Evolutionary conservation across 2,329 filamentous ascomycete species (phyloP).

Genomic region (Cercospora zeina): DNA sequence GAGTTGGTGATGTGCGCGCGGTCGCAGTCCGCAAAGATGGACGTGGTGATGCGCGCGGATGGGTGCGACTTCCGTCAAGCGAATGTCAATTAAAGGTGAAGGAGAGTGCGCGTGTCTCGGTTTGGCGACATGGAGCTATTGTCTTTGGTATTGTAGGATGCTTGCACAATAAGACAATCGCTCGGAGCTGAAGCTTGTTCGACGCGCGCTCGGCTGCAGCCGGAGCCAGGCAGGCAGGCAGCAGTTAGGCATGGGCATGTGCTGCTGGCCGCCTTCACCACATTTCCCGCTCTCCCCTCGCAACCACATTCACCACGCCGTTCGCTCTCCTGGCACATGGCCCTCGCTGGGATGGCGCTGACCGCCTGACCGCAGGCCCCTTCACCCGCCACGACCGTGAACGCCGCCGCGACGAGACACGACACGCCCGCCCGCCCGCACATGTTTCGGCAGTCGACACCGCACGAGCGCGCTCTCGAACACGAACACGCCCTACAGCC

Average conservation of each 20-base stretch:
- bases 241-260: background rate
- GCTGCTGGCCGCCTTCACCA: background rate
- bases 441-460: background rate
- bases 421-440: no score
- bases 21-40: background rate
- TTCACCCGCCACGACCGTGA: background rate
- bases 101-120: slow-evolving; percentile 1
- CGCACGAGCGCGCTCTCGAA: background rate
- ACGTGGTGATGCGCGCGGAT: background rate
- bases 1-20: background rate
- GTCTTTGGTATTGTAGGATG: slow-evolving; percentile 6
- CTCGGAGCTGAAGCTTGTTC: slow-evolving; percentile 6
- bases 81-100: background rate
- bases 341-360: no score
- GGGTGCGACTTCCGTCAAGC: background rate
- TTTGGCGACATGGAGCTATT: background rate
- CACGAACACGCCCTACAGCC: background rate
- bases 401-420: background rate
- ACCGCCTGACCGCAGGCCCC: background rate
- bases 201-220: background rate
- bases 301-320: background rate
- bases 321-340: no score
- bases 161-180: slow-evolving; percentile 10
- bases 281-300: background rate
- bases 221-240: background rate